Evolutionary conservation across 495 filamentous ascomycete species (phyloP).

Genomic region (Penicillium robsamsonii): DNA sequence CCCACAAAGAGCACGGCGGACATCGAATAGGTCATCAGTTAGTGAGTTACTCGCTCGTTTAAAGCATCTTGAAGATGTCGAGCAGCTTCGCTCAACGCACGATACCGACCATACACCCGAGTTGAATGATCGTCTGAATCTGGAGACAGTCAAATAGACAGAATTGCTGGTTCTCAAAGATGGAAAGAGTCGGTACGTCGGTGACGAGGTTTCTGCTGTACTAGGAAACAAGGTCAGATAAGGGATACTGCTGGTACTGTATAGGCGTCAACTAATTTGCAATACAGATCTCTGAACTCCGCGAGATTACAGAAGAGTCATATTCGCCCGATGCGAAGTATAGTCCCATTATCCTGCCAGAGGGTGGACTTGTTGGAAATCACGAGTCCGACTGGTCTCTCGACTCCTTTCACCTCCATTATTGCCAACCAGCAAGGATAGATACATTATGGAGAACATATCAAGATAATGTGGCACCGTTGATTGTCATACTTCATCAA

Average conservation of each 20-base stretch:
- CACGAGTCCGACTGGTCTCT: background rate
- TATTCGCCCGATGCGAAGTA: slow-evolving; percentile 21
- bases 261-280: background rate
- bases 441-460: slow-evolving; percentile 61
- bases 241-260: background rate
- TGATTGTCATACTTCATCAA: slow-evolving; percentile 60
- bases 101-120: background rate
- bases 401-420: slow-evolving; percentile 4
- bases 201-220: slow-evolving; percentile 43
- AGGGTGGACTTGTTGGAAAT: background rate
- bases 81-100: slow-evolving; percentile 38
- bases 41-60: slow-evolving; percentile 64
- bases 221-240: slow-evolving; percentile 63
- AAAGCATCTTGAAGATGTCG: slow-evolving; percentile 69
- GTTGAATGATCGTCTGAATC: background rate
- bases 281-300: slow-evolving; percentile 51
- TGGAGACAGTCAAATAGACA: slow-evolving; percentile 36
- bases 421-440: slow-evolving; percentile 55
- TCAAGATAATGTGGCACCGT: slow-evolving; percentile 60
- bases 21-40: slow-evolving; percentile 51
- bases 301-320: slow-evolving; percentile 58
- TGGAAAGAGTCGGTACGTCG: slow-evolving; percentile 69
- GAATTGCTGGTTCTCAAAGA: slow-evolving; percentile 64
- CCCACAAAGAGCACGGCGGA: slow-evolving; percentile 63
- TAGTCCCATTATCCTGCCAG: background rate